Percentiles rank a stretch among this genome's conserved stretches.
Evolutionary conservation across 1,284 basidiomycete species (phyloP).

Genomic region (Austropuccinia psidii): DNA sequence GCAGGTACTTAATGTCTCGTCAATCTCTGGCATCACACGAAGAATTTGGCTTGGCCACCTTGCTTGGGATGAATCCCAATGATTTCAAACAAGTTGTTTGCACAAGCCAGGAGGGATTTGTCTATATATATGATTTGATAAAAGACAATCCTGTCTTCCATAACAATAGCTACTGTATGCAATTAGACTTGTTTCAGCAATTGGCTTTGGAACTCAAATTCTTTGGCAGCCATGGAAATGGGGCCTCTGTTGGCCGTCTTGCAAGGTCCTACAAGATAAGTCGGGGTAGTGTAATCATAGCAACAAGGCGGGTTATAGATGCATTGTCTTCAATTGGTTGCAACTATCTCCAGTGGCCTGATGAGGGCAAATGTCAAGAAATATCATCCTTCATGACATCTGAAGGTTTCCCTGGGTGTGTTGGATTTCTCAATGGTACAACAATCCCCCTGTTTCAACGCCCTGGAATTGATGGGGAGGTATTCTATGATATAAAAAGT

Average conservation of each 20-base stretch:
- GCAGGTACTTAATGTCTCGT: no score
- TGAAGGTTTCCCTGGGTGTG: background rate
- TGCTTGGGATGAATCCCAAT: background rate
- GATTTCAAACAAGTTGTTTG: background rate
- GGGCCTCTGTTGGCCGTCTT: background rate
- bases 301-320: background rate
- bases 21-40: no score
- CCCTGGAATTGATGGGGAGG: background rate
- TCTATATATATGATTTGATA: background rate
- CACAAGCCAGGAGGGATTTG: background rate
- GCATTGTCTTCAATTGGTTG: background rate
- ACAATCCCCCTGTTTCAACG: background rate
- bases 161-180: background rate
- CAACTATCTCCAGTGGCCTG: no score
- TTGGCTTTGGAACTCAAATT: background rate
- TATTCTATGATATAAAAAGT: background rate
- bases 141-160: background rate
- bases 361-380: background rate
- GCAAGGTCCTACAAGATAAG: background rate
- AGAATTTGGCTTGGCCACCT: background rate
- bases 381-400: background rate
- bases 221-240: no score
- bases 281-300: background rate
- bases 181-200: background rate
- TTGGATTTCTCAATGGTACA: no score